Base-by-base conservation (phyloP, 495 filamentous ascomycete genomes). In the Diplogelasinospora grovesii region DNA sequence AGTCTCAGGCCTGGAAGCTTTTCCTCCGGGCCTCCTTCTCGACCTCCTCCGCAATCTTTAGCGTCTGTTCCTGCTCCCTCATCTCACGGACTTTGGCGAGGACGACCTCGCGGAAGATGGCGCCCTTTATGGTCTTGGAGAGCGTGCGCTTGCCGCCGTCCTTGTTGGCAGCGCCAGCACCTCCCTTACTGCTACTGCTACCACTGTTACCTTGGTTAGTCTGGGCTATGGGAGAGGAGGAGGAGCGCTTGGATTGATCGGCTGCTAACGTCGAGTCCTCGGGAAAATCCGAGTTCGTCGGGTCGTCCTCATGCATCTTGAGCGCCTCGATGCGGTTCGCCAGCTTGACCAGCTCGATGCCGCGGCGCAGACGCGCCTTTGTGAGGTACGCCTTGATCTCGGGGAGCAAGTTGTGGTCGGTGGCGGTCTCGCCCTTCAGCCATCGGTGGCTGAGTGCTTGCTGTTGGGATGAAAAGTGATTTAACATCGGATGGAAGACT, bases 21-120 rank as follows among this genome's bases (percentile, higher is more conserved):
- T 63, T 65, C 37, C 62, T 55, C 47, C 58, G 64, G 21, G 64
- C 68, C 34, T 69, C 66, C 36, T 60, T 63, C 49, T 66, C 56
- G 5, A 56, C 66, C 41, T 75, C 73, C 45, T 72, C 77, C 52
- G 81, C 79, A 4, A 83, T 63, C 61, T 79, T 79, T 48, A 80
- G 68, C 23, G 78, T 76, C 61, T 89, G 80, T 55, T 95, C 85
- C 42, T 82, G 70, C 48, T 86, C 82, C 74, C 94, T 96, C 74
- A 83, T 83, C 60, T 98, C 90, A 28, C 83, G 77, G 16, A 96
- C 89, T 69, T 97, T 97, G 35, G 92, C 93, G 13, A 98, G 70
- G 1, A 97, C 93, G n/a, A 98, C 86, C 57, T 96, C 92, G 43
- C 86, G 76, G 75, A 98, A 97, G 56, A 97, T 96, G 20, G 87